phyloP scores from a whole-genome alignment of 352 stramenopile species.

The Pythium angustatum region DNA sequence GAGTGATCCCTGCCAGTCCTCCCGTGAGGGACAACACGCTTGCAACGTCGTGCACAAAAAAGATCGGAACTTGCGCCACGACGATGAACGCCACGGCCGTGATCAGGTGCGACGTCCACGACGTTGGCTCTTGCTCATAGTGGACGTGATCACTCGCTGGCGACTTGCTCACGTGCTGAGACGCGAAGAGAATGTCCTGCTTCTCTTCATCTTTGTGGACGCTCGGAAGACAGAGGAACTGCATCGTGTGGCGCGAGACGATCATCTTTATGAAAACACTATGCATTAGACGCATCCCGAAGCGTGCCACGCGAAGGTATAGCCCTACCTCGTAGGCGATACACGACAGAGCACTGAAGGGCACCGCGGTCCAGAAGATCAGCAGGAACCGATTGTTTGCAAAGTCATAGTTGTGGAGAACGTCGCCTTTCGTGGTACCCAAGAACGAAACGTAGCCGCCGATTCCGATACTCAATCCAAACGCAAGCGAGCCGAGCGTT shows the following conservation, averaged over 20 bases:
- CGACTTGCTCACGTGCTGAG: conserved; percentile 9
- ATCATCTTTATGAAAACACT: conserved; percentile 39
- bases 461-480: conserved; percentile 45
- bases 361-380: conserved; percentile 47
- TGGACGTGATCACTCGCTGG: conserved; percentile 19
- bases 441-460: conserved; percentile 58
- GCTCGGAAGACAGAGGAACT: conserved; percentile 36
- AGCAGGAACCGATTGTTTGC: conserved; percentile 32
- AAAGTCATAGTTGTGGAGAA: conserved; percentile 54
- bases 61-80: conserved; percentile 43
- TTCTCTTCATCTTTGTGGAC: conserved; percentile 22
- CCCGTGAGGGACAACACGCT: conserved; percentile 45
- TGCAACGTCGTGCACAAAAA: conserved; percentile 32
- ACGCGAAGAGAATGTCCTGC: conserved; percentile 43
- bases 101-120: conserved; percentile 21
- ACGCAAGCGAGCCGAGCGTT: conserved; percentile 34
- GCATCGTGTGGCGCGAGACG: conserved; percentile 44
- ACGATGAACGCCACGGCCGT: conserved; percentile 33
- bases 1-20: conserved; percentile 37
- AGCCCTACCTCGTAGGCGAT: conserved; percentile 48
- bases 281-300: background rate
- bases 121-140: conserved; percentile 15
- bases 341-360: conserved; percentile 40
- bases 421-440: conserved; percentile 38
- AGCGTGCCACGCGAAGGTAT: background rate